Conservation (phyloP, 805 yeast species). For the Ogataea paraovalis region DNA sequence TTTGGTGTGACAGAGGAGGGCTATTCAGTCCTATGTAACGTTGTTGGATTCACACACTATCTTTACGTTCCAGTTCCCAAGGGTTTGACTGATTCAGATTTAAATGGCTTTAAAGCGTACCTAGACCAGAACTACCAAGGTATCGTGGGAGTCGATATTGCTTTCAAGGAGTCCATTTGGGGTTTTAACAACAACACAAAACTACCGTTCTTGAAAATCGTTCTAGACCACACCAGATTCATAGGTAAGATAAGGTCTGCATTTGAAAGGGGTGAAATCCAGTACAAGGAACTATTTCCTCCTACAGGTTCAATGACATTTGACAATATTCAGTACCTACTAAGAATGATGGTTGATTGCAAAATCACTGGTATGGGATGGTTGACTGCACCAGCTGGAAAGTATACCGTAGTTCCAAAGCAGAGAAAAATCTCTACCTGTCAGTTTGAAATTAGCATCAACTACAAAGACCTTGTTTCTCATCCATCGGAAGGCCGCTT, state of each 20-base stretch:
- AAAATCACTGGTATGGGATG: conserved; percentile 95
- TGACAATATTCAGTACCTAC: conserved; percentile 83
- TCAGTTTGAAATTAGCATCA: conserved; percentile 76
- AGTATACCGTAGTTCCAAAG: conserved; percentile 47
- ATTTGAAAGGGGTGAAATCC: conserved; percentile 79
- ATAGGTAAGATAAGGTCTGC: conserved; percentile 69
- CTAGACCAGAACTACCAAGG: conserved; percentile 49
- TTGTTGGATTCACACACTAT: conserved; percentile 85
- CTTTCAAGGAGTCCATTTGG: conserved; percentile 84
- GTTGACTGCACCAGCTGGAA: conserved; percentile 81
- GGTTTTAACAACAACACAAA: conserved; percentile 80
- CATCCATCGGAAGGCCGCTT: conserved; percentile 93
- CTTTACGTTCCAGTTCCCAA: conserved; percentile 88
- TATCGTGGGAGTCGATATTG: conserved; percentile 62
- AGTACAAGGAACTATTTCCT: conserved; percentile 60
- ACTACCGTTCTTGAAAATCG: conserved; percentile 74
- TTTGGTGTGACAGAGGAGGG: conserved; percentile 93
- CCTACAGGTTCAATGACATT: conserved; percentile 64
- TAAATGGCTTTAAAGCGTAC: conserved; percentile 43
- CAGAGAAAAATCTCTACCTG: conserved; percentile 58
- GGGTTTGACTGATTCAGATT: conserved; percentile 58
- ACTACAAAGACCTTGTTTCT: conserved; percentile 64
- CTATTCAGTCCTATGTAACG: conserved; percentile 83
- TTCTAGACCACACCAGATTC: conserved; percentile 59
- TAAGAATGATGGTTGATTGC: conserved; percentile 90